Evolutionary conservation across 2,329 filamentous ascomycete genomes (phyloP).

Genomic region (Scleromitrula shiraiana): DNA sequence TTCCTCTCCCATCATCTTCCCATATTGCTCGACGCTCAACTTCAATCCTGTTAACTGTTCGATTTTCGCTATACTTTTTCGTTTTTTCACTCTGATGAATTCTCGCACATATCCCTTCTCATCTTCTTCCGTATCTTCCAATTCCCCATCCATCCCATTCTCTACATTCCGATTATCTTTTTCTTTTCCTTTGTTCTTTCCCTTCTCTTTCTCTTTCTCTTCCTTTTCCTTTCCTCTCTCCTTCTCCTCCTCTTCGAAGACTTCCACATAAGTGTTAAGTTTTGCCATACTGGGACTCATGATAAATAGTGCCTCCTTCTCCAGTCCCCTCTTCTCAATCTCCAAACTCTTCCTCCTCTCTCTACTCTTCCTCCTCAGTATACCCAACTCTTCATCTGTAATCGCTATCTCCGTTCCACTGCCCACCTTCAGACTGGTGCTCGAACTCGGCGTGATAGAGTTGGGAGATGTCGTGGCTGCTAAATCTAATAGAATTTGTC

Average conservation of each 20-base stretch:
- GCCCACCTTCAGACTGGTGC: too few species aligned
- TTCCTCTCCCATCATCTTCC: slow-evolving; percentile 6
- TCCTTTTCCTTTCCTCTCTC: neutral
- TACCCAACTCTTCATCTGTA: neutral
- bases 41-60: slow-evolving; percentile 7
- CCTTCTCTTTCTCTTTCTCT: neutral
- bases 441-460: too few species aligned
- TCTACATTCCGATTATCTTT: too few species aligned
- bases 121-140: slow-evolving; percentile 5
- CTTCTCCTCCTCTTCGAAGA: too few species aligned
- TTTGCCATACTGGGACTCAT: neutral
- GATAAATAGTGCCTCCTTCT: slow-evolving; percentile 5
- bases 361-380: neutral
- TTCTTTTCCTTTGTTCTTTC: neutral
- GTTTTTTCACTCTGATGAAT: slow-evolving; percentile 4
- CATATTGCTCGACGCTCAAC: slow-evolving; percentile 7
- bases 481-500: slow-evolving; percentile 4
- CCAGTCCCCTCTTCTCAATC: slow-evolving; percentile 2
- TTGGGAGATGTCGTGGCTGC: slow-evolving; percentile 5
- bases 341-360: slow-evolving; percentile 5
- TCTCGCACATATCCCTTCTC: slow-evolving; percentile 1
- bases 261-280: too few species aligned
- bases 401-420: too few species aligned
- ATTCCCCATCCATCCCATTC: neutral
- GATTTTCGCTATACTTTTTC: slow-evolving; percentile 9